Evolutionary conservation across 2,329 filamentous ascomycete genomes (phyloP).

Genomic region (Fusarium heterosporum): DNA sequence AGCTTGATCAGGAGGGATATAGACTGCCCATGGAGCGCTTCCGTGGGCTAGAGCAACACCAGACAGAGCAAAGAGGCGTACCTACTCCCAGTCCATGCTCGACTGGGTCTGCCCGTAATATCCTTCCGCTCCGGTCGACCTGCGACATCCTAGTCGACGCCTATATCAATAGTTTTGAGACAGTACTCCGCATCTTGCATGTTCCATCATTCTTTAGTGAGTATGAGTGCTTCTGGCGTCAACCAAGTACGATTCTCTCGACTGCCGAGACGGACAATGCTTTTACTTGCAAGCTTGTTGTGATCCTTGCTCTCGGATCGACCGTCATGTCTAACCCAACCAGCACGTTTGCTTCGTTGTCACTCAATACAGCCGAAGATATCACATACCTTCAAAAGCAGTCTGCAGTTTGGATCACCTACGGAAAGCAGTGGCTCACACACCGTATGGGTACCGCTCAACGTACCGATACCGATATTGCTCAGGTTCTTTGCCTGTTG

Average conservation of each 20-base stretch:
- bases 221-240: neutral
- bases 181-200: neutral
- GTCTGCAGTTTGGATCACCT: neutral
- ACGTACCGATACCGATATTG: neutral
- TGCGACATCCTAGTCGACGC: neutral
- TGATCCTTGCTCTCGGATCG: neutral
- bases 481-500: neutral
- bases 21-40: neutral
- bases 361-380: neutral
- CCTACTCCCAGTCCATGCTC: neutral
- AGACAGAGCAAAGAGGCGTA: neutral
- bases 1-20: neutral
- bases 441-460: neutral
- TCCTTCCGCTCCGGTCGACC: neutral
- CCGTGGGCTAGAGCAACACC: neutral
- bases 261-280: neutral
- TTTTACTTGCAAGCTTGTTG: neutral
- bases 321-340: neutral
- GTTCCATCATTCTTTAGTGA: neutral
- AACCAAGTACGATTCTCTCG: neutral
- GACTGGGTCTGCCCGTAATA: neutral
- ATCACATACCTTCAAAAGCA: neutral
- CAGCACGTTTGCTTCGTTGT: neutral
- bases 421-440: neutral
- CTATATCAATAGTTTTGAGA: conserved; percentile 1